Conservation (phyloP, 2,329 filamentous ascomycete genomes). For the Penicillium thymicola region DNA sequence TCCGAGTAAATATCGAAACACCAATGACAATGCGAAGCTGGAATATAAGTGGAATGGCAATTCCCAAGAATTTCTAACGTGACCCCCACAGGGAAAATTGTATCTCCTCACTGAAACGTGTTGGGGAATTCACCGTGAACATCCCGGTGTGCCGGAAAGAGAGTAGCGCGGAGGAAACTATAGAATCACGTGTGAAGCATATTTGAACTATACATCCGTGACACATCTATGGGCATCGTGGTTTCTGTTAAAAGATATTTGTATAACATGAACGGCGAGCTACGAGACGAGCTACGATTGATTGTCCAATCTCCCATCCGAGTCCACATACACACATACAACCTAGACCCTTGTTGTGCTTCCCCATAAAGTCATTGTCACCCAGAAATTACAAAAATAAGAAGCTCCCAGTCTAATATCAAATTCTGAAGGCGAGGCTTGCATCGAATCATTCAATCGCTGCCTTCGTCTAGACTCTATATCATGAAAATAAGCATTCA, state of each 20-base stretch:
- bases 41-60: neutral
- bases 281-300: too few relatives aligned
- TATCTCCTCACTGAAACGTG: neutral
- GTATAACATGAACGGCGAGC: neutral
- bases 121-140: conserved; percentile 3
- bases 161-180: conserved; percentile 8
- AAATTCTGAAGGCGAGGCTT: neutral
- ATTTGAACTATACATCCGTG: neutral
- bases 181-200: neutral
- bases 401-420: neutral
- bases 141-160: conserved; percentile 15
- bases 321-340: neutral
- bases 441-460: neutral
- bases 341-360: neutral
- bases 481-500: neutral
- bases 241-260: neutral
- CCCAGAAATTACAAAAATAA: neutral
- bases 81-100: neutral
- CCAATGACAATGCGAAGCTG: neutral
- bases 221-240: neutral
- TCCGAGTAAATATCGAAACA: neutral
- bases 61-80: neutral
- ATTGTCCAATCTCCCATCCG: neutral
- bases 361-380: neutral
- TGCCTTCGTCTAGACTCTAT: neutral